Evolutionary conservation across 1,284 basidiomycete genomes (phyloP), one percentile per base, ranked within the genome.

Genomic region (Marasmius oreades): DNA sequence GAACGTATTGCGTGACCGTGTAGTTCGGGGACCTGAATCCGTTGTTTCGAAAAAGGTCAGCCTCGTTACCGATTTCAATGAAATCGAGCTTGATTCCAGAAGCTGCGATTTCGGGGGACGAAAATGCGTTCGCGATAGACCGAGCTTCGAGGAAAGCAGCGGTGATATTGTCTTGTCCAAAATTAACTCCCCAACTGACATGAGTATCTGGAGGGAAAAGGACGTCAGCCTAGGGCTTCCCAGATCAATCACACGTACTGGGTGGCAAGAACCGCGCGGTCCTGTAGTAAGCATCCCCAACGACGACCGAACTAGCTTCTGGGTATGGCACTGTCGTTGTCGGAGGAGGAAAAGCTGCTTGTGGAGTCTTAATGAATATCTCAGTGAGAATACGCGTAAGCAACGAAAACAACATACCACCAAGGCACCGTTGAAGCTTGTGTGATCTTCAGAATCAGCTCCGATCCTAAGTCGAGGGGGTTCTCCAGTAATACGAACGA

Each of bases 101-200:
- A 36, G 61, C 56, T 53, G 65, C 69, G n/a, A 85, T 72, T 1
- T 70, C 69, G 3, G 70, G 55, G 2, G 75, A 75, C 18, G 66
- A 56, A 64, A 86, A 88, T 5, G 80, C 84, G 52, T 74, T 75
- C 12, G 77, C 59, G 57, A 90, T 79, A 0, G 83, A 78, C 54
- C 73, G 70, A 0, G 81, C 79, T 69, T 86, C 78, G n/a, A 84
- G 76, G 48, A 78, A 76, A 0, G 78, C 80, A 43, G 82, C 79
- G 33, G 81, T 84, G 54, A 81, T 57, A 62, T 88, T 86, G 56
- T 78, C 70, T 31, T 70, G 63, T 11, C 82, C 80, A 22, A 88
- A 68, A 66, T 88, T 88, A 54, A 89, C 73, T n/a, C 86, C 88
- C 83, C 83, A 89, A n/a, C 75, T 82, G 60, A 86, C 82, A 62